Evolutionary conservation across 176 grass and related monocot species (phyloP).

Genomic region (Oryza longistaminata): DNA sequence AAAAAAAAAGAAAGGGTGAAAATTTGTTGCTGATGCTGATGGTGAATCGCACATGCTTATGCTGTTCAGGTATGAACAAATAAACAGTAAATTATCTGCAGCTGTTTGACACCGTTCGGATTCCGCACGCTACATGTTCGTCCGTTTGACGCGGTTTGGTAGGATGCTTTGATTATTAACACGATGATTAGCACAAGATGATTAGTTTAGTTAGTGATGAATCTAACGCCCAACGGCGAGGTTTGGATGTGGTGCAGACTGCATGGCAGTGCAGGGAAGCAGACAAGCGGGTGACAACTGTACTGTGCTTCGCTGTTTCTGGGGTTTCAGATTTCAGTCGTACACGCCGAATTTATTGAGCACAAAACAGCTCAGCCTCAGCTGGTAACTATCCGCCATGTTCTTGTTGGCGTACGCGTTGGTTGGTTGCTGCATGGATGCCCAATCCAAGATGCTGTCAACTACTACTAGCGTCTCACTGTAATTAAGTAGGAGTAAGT

Average conservation of each 20-base stretch:
- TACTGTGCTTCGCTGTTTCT: constrained; percentile 34
- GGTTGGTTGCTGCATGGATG: background rate
- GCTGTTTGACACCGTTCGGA: background rate
- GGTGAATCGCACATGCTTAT: background rate
- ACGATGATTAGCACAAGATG: background rate
- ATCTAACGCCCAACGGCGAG: background rate
- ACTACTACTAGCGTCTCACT: background rate
- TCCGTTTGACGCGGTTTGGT: background rate
- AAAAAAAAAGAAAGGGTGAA: background rate
- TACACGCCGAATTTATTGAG: background rate
- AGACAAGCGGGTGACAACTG: background rate
- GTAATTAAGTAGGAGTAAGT: no score
- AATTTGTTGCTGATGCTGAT: background rate
- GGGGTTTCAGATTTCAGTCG: background rate
- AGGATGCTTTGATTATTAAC: background rate
- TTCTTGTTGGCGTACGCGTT: background rate
- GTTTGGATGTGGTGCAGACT: no score
- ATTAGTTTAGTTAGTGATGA: background rate
- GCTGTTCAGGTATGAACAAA: background rate
- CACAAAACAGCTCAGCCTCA: background rate
- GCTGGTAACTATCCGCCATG: background rate
- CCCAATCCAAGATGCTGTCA: background rate
- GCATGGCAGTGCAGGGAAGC: background rate
- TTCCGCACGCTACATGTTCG: background rate
- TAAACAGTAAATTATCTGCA: background rate